These are phyloP conservation scores for Arthrobotrys megalospora DNA, from an alignment of 2,329 filamentous ascomycete species.

Conservation along the genomic window DNA sequence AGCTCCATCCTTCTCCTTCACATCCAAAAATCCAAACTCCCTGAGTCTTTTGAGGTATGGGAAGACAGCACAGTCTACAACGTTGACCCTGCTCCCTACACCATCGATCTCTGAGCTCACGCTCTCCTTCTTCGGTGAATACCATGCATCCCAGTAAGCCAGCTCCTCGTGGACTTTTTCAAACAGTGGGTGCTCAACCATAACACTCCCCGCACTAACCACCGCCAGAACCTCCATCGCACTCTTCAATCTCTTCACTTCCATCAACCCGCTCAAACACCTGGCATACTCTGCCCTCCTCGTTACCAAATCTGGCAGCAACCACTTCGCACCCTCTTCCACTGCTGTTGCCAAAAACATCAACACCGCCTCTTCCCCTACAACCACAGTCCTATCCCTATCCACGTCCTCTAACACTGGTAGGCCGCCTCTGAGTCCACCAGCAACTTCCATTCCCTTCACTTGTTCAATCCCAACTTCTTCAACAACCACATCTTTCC, in stretches of 20 bases:
- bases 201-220: slow-evolving; percentile 25
- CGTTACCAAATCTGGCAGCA: slow-evolving; percentile 45
- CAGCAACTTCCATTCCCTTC: slow-evolving; percentile 41
- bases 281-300: slow-evolving; percentile 53
- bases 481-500: slow-evolving; percentile 40
- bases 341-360: slow-evolving; percentile 63
- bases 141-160: slow-evolving; percentile 51
- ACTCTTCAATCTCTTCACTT: slow-evolving; percentile 43
- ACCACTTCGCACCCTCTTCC: slow-evolving; percentile 47
- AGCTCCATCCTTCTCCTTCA: slow-evolving; percentile 42
- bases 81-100: slow-evolving; percentile 39
- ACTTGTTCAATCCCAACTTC: slow-evolving; percentile 41
- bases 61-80: slow-evolving; percentile 54
- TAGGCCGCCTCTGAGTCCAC: slow-evolving; percentile 21
- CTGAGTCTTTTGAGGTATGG: slow-evolving; percentile 38
- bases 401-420: slow-evolving; percentile 64
- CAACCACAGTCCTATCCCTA: slow-evolving; percentile 62
- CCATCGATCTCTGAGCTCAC: slow-evolving; percentile 26
- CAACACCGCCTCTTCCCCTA: slow-evolving; percentile 62
- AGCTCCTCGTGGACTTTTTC: slow-evolving; percentile 56
- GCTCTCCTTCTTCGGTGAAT: slow-evolving; percentile 42
- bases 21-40: slow-evolving; percentile 54
- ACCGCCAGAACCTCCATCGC: slow-evolving; percentile 47
- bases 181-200: slow-evolving; percentile 58
- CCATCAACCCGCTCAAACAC: slow-evolving; percentile 48